Evolutionary conservation across 306 rosid species (phyloP), one percentile per base, ranked within the genome.

Genomic region (Cicer cuneatum): DNA sequence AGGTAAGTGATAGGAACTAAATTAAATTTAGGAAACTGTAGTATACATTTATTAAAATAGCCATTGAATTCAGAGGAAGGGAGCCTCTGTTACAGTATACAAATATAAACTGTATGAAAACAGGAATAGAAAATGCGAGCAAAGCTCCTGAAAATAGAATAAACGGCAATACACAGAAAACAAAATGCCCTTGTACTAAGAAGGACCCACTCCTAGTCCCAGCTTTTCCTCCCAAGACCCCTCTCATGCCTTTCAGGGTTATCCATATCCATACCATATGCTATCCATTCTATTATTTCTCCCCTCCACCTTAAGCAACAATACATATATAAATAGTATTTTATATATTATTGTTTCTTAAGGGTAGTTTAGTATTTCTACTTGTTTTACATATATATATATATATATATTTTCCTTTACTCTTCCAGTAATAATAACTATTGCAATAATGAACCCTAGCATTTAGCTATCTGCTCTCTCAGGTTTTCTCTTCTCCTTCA

Each of bases 1-100:
- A 18, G 43, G 61, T 70, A 60, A 37, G 80, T 52, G 80, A 74
- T 43, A 39, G 10, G 18, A 13, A 33, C 5, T 29, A 10, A 33
- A 59, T 59, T 59, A 9, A 59, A 59, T 41, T 59, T 59, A 1
- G 19, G 42, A 59, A 59, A 59, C 11, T 59, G 21, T 33, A 35
- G 43, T 7, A 33, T 33, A 7, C n/a, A 35, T 59, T 59, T 12
- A 29, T 59, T 13, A 59, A 11, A 33, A 12, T 59, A 33, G 40
- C 42, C 65, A 29, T 18, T 12, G 42, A 59, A 56, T 21, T 56
- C 38, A 5, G 8, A 10, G 62, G 37, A 21, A 56, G 62, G 62
- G 24, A 21, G 38, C 39, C 62, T 56, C 62, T 21, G 62, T 10
- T 10, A 56, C 18, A 33, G 42, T 58, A 33, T 59, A 11, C 40